Conservation (phyloP, 805 yeast species). For the Wickerhamiella alocasiicola region DNA sequence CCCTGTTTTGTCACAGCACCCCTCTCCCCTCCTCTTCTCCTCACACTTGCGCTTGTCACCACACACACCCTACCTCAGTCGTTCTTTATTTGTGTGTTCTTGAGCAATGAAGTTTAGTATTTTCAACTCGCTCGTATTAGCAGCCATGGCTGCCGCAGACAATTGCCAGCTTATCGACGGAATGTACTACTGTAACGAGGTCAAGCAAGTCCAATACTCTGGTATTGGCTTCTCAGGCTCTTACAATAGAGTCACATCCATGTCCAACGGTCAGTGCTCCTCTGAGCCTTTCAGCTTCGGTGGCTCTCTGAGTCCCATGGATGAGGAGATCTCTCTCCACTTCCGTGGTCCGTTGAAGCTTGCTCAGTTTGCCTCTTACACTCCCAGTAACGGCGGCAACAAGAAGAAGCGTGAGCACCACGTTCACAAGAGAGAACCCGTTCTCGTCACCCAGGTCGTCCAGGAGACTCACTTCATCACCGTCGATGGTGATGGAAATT, state of each 20-base stretch:
- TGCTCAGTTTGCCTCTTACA: conserved; percentile 80
- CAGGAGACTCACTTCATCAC: conserved; percentile 39
- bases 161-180: conserved; percentile 45
- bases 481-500: conserved; percentile 19
- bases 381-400: conserved; percentile 35
- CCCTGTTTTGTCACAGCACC: conserved; percentile 8
- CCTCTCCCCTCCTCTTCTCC: background rate
- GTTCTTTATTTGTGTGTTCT: conserved; percentile 8
- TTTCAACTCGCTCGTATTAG: conserved; percentile 10
- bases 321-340: conserved; percentile 79
- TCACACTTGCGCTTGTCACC: background rate
- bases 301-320: conserved; percentile 66
- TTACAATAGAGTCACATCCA: conserved; percentile 63
- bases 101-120: conserved; percentile 7
- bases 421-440: conserved; percentile 45
- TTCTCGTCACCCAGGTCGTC: conserved; percentile 64
- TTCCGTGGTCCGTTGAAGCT: conserved; percentile 81
- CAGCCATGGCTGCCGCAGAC: conserved; percentile 27
- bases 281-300: conserved; percentile 44
- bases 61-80: conserved; percentile 10
- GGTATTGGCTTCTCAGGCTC: conserved; percentile 79
- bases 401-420: conserved; percentile 45
- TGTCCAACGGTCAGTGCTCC: conserved; percentile 68
- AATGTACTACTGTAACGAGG: conserved; percentile 71
- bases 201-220: conserved; percentile 50